These are phyloP conservation scores for Cryptomeria japonica DNA, from an alignment of 75 land plant species.

Conservation along the genomic window DNA sequence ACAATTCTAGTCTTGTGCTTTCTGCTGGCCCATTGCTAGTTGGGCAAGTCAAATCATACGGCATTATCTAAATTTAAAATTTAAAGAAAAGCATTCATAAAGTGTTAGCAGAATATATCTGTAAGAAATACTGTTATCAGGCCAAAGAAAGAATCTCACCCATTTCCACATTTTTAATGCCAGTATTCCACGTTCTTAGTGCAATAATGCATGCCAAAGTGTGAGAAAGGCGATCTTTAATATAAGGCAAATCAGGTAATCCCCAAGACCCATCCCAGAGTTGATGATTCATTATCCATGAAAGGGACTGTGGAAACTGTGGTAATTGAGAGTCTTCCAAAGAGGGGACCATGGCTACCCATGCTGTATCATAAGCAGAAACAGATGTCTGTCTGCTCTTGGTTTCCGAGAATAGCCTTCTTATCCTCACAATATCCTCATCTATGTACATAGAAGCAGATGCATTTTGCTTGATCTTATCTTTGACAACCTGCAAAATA, in stretches of 20 bases:
- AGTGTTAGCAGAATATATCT: constrained; percentile 12
- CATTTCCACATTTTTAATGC: constrained; percentile 43
- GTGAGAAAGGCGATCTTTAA: constrained; percentile 46
- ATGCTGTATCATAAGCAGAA: constrained; percentile 85
- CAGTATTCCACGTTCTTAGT: constrained; percentile 62
- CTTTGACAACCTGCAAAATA: not conserved
- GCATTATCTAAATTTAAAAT: too few species aligned
- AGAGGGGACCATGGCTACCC: constrained; percentile 83
- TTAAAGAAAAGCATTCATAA: not conserved
- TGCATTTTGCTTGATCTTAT: not conserved
- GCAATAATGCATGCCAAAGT: constrained; percentile 74
- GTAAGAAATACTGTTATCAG: not conserved
- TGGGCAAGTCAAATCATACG: too few species aligned
- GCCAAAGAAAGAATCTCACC: constrained; percentile 27
- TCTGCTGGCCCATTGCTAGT: not conserved
- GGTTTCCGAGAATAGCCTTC: not conserved
- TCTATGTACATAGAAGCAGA: not conserved
- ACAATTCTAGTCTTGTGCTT: not conserved
- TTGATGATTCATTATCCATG: constrained; percentile 78
- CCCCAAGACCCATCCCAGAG: constrained; percentile 78
- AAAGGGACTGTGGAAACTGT: constrained; percentile 59
- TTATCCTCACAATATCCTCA: not conserved
- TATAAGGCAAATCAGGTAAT: constrained; percentile 21
- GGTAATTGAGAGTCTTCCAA: constrained; percentile 33
- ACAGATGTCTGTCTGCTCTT: constrained; percentile 23